These are phyloP conservation scores for Cochlearia excelsa DNA, from an alignment of 345 rosid species.

Conservation along the genomic window DNA sequence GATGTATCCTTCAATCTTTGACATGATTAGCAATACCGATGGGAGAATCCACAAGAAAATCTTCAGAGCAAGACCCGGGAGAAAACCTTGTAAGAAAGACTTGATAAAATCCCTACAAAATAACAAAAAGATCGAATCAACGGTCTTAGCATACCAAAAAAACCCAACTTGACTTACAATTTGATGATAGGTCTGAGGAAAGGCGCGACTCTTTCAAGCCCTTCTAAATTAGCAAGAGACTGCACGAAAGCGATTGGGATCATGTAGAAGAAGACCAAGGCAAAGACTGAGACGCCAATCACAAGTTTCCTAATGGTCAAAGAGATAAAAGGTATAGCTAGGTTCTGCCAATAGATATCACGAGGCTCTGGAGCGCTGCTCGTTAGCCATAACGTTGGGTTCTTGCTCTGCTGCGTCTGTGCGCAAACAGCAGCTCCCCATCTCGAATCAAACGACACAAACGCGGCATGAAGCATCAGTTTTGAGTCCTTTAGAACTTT, in stretches of 20 bases:
- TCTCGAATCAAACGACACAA: slow-evolving; percentile 89
- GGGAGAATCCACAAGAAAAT: slow-evolving; percentile 79
- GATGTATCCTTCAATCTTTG: slow-evolving; percentile 90
- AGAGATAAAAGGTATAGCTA: slow-evolving; percentile 89
- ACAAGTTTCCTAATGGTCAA: slow-evolving; percentile 71
- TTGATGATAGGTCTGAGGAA: slow-evolving; percentile 86
- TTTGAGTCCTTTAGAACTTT: slow-evolving; percentile 68
- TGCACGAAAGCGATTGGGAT: slow-evolving; percentile 98
- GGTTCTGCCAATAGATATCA: slow-evolving; percentile 87
- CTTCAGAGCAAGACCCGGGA: slow-evolving; percentile 93
- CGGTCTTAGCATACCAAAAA: slow-evolving; percentile 4
- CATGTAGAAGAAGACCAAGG: slow-evolving; percentile 96
- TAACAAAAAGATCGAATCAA: slow-evolving; percentile 22
- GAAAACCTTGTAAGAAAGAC: slow-evolving; percentile 96
- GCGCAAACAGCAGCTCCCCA: slow-evolving; percentile 99
- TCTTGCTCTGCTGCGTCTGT: slow-evolving; percentile 94
- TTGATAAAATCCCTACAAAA: slow-evolving; percentile 76
- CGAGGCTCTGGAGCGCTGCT: slow-evolving; percentile 98
- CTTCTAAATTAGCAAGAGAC: slow-evolving; percentile 93
- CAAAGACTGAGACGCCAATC: slow-evolving; percentile 67
- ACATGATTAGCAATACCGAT: slow-evolving; percentile 72
- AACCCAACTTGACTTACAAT: slow-evolving; percentile 52
- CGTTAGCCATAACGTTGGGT: slow-evolving; percentile 87
- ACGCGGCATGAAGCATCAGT: slow-evolving; percentile 69
- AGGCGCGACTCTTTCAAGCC: slow-evolving; percentile 87